phyloP scores from a whole-genome alignment of 2,329 filamentous ascomycete species.

The Diplocarpon mali region DNA sequence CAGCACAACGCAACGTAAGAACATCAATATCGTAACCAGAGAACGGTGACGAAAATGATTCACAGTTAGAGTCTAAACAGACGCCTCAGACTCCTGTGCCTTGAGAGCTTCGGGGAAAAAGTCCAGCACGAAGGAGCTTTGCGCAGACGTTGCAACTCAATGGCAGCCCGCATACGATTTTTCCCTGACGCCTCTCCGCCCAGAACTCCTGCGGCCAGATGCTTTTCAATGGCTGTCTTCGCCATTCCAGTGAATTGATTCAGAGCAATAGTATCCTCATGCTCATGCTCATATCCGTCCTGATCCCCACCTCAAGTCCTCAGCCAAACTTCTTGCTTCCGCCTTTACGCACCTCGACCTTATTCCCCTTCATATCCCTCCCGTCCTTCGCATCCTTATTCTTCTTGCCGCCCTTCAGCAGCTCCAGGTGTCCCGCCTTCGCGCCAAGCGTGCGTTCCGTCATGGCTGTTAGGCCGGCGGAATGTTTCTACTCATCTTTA shows the following conservation, averaged over 20 bases:
- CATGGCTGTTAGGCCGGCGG: constrained; percentile 48
- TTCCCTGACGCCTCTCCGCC: no score
- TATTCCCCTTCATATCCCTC: constrained; percentile 28
- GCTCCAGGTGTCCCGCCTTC: constrained; percentile 58
- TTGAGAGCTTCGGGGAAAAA: no score
- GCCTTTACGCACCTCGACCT: constrained; percentile 26
- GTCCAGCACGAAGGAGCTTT: no score
- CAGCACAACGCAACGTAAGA: no score
- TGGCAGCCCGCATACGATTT: no score
- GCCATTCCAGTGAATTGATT: neutral
- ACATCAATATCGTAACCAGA: no score
- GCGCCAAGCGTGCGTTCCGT: constrained; percentile 58
- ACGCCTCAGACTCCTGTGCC: no score
- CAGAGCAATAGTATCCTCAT: neutral
- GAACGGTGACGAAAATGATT: no score
- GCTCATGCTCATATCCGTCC: neutral
- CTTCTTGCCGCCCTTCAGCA: constrained; percentile 57
- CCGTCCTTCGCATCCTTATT: constrained; percentile 33
- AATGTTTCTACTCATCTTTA: constrained; percentile 39
- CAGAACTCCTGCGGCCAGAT: no score
- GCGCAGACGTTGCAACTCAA: no score
- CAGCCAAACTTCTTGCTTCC: constrained; percentile 28
- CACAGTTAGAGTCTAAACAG: no score
- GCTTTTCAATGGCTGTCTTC: no score
- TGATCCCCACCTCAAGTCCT: constrained; percentile 4